Evolutionary conservation across 495 filamentous ascomycete genomes (phyloP).

Genomic region (Daldinia childiae): DNA sequence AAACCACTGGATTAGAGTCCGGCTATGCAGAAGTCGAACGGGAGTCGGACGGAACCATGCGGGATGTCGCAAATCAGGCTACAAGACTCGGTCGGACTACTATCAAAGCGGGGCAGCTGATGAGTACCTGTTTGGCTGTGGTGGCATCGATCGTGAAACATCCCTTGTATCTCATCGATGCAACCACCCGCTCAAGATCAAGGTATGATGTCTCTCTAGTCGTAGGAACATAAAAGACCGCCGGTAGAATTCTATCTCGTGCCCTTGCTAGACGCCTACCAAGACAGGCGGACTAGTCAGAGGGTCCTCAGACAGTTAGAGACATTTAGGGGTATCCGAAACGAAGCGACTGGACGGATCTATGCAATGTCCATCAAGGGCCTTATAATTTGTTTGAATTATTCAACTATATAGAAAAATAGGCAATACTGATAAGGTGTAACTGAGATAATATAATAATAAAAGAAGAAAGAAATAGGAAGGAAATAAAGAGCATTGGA

Average conservation of each 20-base stretch:
- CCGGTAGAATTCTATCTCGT: background rate
- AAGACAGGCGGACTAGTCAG: background rate
- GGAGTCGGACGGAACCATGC: background rate
- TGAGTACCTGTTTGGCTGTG: background rate
- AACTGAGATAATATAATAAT: background rate
- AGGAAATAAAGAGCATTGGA: background rate
- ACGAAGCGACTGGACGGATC: background rate
- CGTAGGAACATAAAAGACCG: background rate
- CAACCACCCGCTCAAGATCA: background rate
- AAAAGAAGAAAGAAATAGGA: background rate
- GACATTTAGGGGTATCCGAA: background rate
- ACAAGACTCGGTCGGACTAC: background rate
- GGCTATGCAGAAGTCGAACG: too few species aligned
- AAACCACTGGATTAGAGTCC: background rate
- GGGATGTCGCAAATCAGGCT: background rate
- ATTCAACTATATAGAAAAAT: background rate
- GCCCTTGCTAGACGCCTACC: background rate
- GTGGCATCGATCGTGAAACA: background rate
- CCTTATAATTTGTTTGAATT: background rate
- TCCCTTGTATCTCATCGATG: background rate
- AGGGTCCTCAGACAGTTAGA: background rate
- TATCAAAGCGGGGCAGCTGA: background rate
- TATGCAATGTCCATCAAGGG: background rate
- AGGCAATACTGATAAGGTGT: background rate
- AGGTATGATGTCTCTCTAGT: background rate